Percentiles rank a stretch among this genome's conserved stretches.
Evolutionary conservation across 495 filamentous ascomycete species (phyloP).

Genomic region (Penicillium antarcticum): DNA sequence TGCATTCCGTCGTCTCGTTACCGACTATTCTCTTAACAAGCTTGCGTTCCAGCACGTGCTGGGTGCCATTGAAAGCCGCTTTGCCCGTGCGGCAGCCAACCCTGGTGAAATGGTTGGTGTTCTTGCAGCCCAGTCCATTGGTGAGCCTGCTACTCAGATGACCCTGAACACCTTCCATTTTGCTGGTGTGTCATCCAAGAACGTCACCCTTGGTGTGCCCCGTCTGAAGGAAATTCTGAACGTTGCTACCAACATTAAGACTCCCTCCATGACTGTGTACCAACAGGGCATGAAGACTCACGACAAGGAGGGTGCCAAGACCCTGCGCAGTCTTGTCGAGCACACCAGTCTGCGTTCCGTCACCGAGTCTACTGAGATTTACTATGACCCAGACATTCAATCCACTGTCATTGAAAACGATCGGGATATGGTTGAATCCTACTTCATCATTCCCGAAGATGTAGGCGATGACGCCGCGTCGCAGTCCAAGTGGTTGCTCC

Average conservation of each 20-base stretch:
- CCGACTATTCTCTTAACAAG: constrained; percentile 79
- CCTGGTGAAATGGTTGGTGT: constrained; percentile 99
- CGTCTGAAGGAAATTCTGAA: constrained; percentile 99
- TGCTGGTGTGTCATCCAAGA: constrained; percentile 99
- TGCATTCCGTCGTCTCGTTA: constrained; percentile 86
- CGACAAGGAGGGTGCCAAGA: constrained; percentile 78
- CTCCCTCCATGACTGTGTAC: constrained; percentile 95
- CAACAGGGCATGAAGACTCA: constrained; percentile 54
- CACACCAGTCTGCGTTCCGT: constrained; percentile 94
- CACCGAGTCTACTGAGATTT: constrained; percentile 87
- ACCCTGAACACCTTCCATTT: constrained; percentile 99
- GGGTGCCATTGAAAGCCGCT: constrained; percentile 85
- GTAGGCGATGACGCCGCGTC: constrained; percentile 62
- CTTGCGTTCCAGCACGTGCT: constrained; percentile 90
- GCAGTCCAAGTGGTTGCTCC: constrained; percentile 93
- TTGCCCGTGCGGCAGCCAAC: constrained; percentile 72
- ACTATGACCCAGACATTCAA: constrained; percentile 92
- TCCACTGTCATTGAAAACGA: constrained; percentile 83
- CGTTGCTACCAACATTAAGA: constrained; percentile 96
- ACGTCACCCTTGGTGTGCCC: constrained; percentile 97
- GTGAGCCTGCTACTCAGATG: constrained; percentile 99
- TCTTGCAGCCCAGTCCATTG: constrained; percentile 95
- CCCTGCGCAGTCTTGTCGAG: constrained; percentile 81
- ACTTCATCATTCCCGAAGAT: constrained; percentile 92
- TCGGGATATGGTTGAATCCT: constrained; percentile 91